Evolutionary conservation across 148 eudicot species (phyloP), one percentile per base, ranked within the genome.

Genomic region (Limonium bicolor): DNA sequence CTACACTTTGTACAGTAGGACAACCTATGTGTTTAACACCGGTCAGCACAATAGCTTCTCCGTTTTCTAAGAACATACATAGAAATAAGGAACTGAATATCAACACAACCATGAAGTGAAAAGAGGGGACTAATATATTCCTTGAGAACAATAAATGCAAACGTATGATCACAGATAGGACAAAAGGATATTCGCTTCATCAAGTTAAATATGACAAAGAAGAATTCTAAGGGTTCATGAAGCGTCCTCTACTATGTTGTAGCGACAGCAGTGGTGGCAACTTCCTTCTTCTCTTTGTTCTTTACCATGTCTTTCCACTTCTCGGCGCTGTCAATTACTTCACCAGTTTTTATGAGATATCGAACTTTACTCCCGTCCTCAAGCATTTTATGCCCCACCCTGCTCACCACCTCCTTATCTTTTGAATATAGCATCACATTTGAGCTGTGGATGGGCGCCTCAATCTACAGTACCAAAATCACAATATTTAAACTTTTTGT

Each of bases 391-490:
- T 88, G 97, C 28, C 97, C 95, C 36, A 84, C 97, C 33, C 97
- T 73, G 61, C 97, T 90, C 0, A 67, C 67, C 22, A 84, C 84
- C 27, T 77, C 54, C 59, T 77, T 59, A 36, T 90, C 95, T 67
- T 90, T 84, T 0, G 97, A 90, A 65, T 90, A 90, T 11, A 90
- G 56, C 97, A 90, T 90, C 36, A 90, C 93, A 43, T 90, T 90
- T 18, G 97, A 90, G 71, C 97, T 90, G 74, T 90, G 97, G 46
- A 90, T 56, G 2, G 95, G 85, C 35, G 71, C 97, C 63, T 84
- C 94, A 15, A 90, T 66, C 97, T 90, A 73, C 48, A 62, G 35
- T 36, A 26, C 2, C n/a, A 32, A 34, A 24, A 15, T 4, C 8
- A 27, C 25, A 26, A 17, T 19, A 20, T 27, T 40, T 40, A 40